Base-by-base conservation (phyloP, 1,139 yeast species). In the Geotrichum citri-aurantii region DNA sequence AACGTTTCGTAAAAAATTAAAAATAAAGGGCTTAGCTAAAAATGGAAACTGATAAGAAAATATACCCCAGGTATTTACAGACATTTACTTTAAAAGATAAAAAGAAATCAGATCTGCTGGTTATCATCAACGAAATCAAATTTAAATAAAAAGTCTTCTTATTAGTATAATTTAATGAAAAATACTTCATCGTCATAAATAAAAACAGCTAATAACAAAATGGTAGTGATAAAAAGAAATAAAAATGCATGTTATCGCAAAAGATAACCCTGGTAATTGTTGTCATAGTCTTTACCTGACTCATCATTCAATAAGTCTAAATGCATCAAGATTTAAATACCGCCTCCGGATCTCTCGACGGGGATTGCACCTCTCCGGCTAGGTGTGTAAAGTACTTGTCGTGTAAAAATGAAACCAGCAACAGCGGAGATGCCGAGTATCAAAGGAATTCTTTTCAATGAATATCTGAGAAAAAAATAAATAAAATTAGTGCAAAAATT, bases 311-410 rank as follows among this genome's bases (percentile, higher is more conserved):
- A 31, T n/a, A 31, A n/a, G n/a, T 31, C 3, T n/a, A 44, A 12
- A 14, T 12, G 2, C 17, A 5, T 44, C 17, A n/a, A 26, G 49
- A 3, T 46, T 23, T 44, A 52, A 31, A 52, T 42, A 14, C 55
- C 55, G 2, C 55, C 55, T 26, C 55, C 55, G n/a, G 55, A 52
- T 44, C 55, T 24, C 27, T 52, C 55, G 7, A 52, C 55, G 19
- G 55, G 49, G 12, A 52, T 52, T n/a, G 44, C 44, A 37, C 44
- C 44, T 37, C 21, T 37, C 44, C 44, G 19, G 10, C 19, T 37
- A n/a, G 54, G 54, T 10, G 54, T 42, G 27, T 52, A 52, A 3
- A 52, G 21, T 24, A 37, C 21, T 24, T 52, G 54, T 3, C 54
- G 54, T 3, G 54, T 42, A 21, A 52, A 27, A 24, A 44, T 11